phyloP scores from a whole-genome alignment of 139 green algal species.

The Chlorella sp. region DNA sequence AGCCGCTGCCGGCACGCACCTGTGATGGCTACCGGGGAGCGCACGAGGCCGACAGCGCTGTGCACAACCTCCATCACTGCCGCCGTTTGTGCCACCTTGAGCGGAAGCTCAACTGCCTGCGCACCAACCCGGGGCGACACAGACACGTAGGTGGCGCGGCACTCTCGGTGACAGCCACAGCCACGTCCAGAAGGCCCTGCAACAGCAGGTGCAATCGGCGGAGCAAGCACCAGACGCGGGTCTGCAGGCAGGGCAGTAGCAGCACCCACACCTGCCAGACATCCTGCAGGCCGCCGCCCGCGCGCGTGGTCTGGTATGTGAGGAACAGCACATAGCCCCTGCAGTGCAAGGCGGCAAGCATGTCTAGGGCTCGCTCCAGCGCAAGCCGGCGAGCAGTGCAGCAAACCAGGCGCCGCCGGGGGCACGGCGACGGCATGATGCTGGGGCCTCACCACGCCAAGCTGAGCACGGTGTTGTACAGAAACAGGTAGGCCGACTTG shows the following conservation, averaged over 20 bases:
- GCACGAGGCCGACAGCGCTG: conserved; percentile 78
- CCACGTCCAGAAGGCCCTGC: too few relatives aligned
- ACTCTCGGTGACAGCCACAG: too few relatives aligned
- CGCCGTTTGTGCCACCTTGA: conserved; percentile 88
- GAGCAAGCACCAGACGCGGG: neutral
- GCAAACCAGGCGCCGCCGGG: neutral
- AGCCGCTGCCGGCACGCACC: too few relatives aligned
- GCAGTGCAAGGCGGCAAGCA: conserved; percentile 22
- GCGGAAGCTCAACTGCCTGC: conserved; percentile 72
- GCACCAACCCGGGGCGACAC: too few relatives aligned
- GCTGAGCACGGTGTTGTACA: conserved; percentile 73
- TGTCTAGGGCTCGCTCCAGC: too few relatives aligned
- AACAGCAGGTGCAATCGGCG: too few relatives aligned
- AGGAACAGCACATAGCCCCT: conserved; percentile 79
- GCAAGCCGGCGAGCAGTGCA: too few relatives aligned
- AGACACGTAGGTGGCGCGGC: too few relatives aligned
- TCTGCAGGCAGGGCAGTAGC: neutral
- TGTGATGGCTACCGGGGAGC: conserved; percentile 87
- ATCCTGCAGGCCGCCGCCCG: conserved; percentile 47
- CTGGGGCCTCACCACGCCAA: conserved; percentile 59
- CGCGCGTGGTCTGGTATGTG: conserved; percentile 43
- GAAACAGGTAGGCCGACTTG: conserved; percentile 66
- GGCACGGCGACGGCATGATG: too few relatives aligned
- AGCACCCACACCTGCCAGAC: conserved; percentile 62
- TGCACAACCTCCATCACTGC: conserved; percentile 92